Base-by-base conservation (phyloP, 805 yeast genomes). In the Lipomyces mesembrius region DNA sequence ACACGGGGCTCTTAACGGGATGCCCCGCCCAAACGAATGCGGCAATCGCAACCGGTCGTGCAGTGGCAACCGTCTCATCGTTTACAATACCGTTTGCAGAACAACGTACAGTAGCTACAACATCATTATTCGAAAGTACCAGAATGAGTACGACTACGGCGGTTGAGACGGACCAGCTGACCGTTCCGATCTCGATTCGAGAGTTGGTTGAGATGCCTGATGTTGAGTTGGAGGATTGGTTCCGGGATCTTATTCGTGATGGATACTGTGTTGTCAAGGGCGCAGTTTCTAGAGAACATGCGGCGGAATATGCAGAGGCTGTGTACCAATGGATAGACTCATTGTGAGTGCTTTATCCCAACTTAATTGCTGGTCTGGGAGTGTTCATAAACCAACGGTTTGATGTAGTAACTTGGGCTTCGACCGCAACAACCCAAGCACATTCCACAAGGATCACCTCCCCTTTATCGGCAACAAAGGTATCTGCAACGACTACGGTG, bases 251-350 rank as follows among this genome's bases (percentile, higher is more conserved):
- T 12, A 58, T 65, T 27, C 59, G 68, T 29, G 68, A 65, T 39
- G 65, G 68, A 39, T 62, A 65, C 63, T 61, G 65, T 60, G 52
- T 65, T 56, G 68, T 65, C 57, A 61, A 62, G 35, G 65, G 58
- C 37, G 65, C 65, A 3, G 58, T 65, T n/a, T 62, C 68, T 25
- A 43, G 20, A 17, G 68, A 65, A 62, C 62, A 62, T 57, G 61
- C 66, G 17, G 65, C 61, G 20, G 68, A 60, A 52, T 58, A 61
- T 39, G 65, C 25, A 11, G 53, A 57, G 53, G 43, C 34, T 22
- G 56, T 59, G 9, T 59, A 58, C 49, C 60, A 61, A 43, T 64
- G 63, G 57, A 54, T 61, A 14, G 60, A 65, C 57, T 61, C 62
- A 37, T 65, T 65, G 60, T 60, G 57, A 17, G 64, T 52, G 2